Base-by-base conservation (phyloP, 768 basidiomycete genomes). In the Harrya chromipes region DNA sequence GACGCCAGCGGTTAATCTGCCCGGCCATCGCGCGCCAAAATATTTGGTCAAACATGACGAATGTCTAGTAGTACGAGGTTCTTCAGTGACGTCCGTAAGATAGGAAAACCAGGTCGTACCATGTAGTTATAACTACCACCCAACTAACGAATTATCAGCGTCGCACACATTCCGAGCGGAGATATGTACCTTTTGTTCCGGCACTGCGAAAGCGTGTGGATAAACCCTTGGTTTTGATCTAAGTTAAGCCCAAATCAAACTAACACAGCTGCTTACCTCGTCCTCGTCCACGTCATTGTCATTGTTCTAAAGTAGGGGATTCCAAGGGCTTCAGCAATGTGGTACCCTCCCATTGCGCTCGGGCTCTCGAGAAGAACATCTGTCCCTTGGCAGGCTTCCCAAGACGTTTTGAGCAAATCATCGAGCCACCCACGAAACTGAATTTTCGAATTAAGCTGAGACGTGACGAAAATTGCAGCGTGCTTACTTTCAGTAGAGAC, bases 101-200 rank as follows among this genome's bases (percentile, higher is more conserved):
- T 17, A 40, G 45, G 39, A 47, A 26, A 26, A n/a, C 20, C 46
- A 29, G n/a, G 14, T 47, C 75, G 43, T 62, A 91, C 90, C 94
- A 99, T 97, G 68, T 97, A 99, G 64, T 99, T 99, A 69, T 98
- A 99, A 52, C 90, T 77, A 23, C 95, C 95, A 11, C 95, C 97
- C 85, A 97, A 92, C 86, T 90, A 51, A 40, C 36, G 47, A 35
- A 44, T 37, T 40, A n/a, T 63, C 49, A 54, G 63, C 50, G 62
- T 42, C 37, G 48, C 26, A 44, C 5, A 26, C 17, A 37, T 23
- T 42, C 24, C 45, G 29, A 54, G 34, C 8, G 29, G 26, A 47
- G 33, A 49, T 24, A 51, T 46, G 20, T 58, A 85, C 89, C 80
- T 97, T 97, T 60, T 82, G 84, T 46, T 98, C 97, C 4, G 97